Conservation (phyloP, 176 grass and related monocot species). For the Triticum turgidum region DNA sequence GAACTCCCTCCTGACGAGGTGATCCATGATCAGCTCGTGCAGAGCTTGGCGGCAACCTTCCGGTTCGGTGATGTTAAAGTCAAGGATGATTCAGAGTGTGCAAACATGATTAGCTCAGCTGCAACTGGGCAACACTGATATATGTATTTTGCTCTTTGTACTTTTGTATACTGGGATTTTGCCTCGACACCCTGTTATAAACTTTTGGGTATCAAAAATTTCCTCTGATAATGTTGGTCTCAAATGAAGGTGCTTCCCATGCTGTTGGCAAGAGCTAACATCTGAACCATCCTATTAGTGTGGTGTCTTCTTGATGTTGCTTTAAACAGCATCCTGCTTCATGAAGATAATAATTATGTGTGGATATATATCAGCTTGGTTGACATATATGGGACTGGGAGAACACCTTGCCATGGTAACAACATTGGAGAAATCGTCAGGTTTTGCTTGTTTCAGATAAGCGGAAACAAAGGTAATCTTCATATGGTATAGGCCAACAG, state of each 20-base stretch:
- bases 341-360: neutral
- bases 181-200: neutral
- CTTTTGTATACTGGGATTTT: neutral
- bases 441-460: neutral
- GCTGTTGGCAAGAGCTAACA: neutral
- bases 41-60: constrained; percentile 57
- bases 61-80: constrained; percentile 33
- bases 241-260: neutral
- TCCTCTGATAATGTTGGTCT: neutral
- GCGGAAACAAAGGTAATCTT: neutral
- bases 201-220: neutral
- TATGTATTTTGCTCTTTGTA: neutral
- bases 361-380: neutral
- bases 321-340: constrained; percentile 1
- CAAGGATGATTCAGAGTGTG: constrained; percentile 32
- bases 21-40: constrained; percentile 77
- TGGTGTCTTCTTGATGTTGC: neutral
- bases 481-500: neutral
- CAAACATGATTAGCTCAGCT: constrained; percentile 24
- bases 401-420: neutral
- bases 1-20: constrained; percentile 69
- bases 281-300: neutral
- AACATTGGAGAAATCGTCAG: neutral
- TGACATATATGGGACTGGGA: neutral
- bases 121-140: constrained; percentile 15